phyloP scores from a whole-genome alignment of 371 early-diverging fungal genomes.

The Apophysomyces variabilis region DNA sequence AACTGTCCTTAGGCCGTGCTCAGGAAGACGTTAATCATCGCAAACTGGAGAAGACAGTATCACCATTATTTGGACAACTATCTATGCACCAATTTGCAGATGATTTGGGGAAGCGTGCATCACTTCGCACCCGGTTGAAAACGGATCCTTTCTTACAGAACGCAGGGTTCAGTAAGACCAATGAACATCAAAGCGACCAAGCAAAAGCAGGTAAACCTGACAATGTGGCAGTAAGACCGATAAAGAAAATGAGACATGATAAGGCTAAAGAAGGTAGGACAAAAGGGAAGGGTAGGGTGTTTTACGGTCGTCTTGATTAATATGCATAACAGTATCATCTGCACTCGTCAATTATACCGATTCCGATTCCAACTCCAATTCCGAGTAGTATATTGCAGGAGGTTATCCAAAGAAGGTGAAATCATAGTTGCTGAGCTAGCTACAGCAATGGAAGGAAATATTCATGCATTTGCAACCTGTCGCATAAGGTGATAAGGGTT shows the following conservation, averaged over 20 bases:
- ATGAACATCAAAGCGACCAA: neutral
- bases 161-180: constrained; percentile 17
- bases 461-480: constrained; percentile 21
- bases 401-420: neutral
- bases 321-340: constrained; percentile 2
- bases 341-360: constrained; percentile 14
- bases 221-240: constrained; percentile 15
- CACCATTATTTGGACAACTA: constrained; percentile 38
- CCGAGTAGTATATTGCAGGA: constrained; percentile 5
- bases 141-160: constrained; percentile 55
- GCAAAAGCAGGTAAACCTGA: constrained; percentile 7
- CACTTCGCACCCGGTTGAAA: constrained; percentile 47
- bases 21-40: constrained; percentile 36
- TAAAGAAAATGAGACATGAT: constrained; percentile 9
- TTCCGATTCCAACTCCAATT: constrained; percentile 14
- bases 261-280: neutral
- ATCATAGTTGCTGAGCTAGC: neutral
- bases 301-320: neutral
- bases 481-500: constrained; percentile 36
- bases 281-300: neutral
- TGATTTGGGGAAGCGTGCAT: constrained; percentile 31
- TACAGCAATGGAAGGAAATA: constrained; percentile 12
- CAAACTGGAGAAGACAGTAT: constrained; percentile 35
- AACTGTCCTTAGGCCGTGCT: constrained; percentile 19
- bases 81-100: constrained; percentile 14